phyloP scores from a whole-genome alignment of 257 asterid genomes.

The Rubia yunnanensis region DNA sequence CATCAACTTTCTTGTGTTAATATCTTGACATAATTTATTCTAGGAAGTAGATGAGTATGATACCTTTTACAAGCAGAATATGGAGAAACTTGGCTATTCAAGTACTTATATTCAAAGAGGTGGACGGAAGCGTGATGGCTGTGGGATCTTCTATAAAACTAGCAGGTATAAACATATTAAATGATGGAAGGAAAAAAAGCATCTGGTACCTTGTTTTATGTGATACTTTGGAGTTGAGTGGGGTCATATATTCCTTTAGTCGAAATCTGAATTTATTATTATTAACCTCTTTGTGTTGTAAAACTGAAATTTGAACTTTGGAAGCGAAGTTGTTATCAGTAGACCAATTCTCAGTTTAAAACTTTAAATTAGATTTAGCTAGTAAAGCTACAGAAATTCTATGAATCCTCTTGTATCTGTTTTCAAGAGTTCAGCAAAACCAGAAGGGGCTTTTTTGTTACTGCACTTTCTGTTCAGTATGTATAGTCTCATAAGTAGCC shows the following conservation, averaged over 20 bases:
- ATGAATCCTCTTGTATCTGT: neutral
- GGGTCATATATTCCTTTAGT: neutral
- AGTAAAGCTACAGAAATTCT: neutral
- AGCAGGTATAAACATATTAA: slow-evolving; percentile 31
- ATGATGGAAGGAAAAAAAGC: neutral
- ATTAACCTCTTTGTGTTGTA: neutral
- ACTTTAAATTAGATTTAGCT: neutral
- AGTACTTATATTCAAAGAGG: slow-evolving; percentile 71
- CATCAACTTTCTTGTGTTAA: slow-evolving; percentile 3
- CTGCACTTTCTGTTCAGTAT: neutral
- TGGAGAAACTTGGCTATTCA: slow-evolving; percentile 74
- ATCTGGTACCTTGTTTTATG: neutral
- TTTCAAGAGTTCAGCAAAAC: neutral
- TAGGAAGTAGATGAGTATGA: slow-evolving; percentile 94
- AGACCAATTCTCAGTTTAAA: neutral
- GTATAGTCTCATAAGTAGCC: neutral
- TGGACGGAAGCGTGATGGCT: slow-evolving; percentile 91
- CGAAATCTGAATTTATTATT: neutral
- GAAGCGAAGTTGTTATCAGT: neutral
- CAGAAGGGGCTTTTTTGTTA: neutral
- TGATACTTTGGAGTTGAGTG: neutral
- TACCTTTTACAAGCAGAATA: slow-evolving; percentile 63
- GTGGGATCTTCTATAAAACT: slow-evolving; percentile 74
- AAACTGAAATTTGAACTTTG: neutral
- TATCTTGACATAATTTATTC: slow-evolving; percentile 8